A percentile compares a stretch with the other conserved stretches of the same genome.
phyloP scores from a whole-genome alignment of 1,139 yeast species.

The Candida tropicalis region DNA sequence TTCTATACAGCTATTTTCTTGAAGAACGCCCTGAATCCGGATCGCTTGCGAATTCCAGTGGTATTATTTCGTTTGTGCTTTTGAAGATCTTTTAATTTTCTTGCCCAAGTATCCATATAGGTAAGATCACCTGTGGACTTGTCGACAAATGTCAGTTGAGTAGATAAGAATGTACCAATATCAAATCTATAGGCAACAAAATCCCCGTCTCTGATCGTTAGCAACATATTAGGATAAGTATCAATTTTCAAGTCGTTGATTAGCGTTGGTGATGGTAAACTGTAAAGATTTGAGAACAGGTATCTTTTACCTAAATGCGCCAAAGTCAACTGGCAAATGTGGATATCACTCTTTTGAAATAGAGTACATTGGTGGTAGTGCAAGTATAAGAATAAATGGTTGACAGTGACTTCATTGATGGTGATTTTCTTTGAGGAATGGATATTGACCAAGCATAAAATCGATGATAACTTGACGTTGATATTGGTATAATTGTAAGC shows the following conservation, averaged over 20 bases:
- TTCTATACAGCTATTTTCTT: slow-evolving; percentile 6
- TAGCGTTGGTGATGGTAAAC: slow-evolving; percentile 7
- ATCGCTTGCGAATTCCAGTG: neutral
- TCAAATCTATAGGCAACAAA: slow-evolving; percentile 8
- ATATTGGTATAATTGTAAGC: slow-evolving; percentile 15
- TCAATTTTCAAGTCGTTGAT: slow-evolving; percentile 12
- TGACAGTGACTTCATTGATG: slow-evolving; percentile 13
- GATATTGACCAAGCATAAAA: slow-evolving; percentile 15
- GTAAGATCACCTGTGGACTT: slow-evolving; percentile 16
- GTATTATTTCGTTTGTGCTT: neutral
- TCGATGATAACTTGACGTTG: slow-evolving; percentile 15
- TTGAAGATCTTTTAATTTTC: slow-evolving; percentile 10
- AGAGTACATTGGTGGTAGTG: slow-evolving; percentile 16
- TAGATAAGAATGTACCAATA: slow-evolving; percentile 11
- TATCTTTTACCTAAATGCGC: slow-evolving; percentile 19
- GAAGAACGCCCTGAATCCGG: slow-evolving; percentile 5
- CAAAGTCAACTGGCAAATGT: slow-evolving; percentile 16
- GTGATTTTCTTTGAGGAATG: slow-evolving; percentile 8
- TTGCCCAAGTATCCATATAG: slow-evolving; percentile 14
- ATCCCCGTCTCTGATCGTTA: slow-evolving; percentile 8
- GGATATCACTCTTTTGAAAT: slow-evolving; percentile 7
- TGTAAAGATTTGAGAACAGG: slow-evolving; percentile 8
- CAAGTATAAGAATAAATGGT: slow-evolving; percentile 17
- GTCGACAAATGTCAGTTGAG: slow-evolving; percentile 11
- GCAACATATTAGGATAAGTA: slow-evolving; percentile 13